phyloP scores from a whole-genome alignment of 495 filamentous ascomycete species.

The Aspergillus nanangensis region DNA sequence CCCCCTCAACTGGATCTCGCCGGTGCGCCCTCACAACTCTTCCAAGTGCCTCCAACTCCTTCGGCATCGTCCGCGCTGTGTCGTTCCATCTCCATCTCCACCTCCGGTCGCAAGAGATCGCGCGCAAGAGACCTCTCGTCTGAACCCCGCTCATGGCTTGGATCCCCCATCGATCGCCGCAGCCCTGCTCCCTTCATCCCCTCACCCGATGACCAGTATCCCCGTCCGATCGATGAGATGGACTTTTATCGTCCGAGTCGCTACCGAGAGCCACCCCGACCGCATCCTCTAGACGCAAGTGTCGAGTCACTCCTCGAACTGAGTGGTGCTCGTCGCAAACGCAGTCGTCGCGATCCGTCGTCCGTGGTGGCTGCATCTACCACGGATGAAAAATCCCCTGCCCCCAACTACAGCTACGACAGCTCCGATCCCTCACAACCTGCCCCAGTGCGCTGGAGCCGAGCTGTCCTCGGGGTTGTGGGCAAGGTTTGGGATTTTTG shows the following conservation, averaged over 20 bases:
- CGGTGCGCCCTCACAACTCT: constrained; percentile 55
- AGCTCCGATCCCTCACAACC: constrained; percentile 5
- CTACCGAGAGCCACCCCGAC: constrained; percentile 37
- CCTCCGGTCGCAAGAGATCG: constrained; percentile 34
- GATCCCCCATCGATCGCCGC: constrained; percentile 16
- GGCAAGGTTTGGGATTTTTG: constrained; percentile 84
- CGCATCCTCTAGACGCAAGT: constrained; percentile 28
- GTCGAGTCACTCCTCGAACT: constrained; percentile 22
- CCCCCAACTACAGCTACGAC: constrained; percentile 15
- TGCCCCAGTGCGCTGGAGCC: constrained; percentile 36
- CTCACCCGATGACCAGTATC: constrained; percentile 52
- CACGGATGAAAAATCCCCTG: constrained; percentile 18
- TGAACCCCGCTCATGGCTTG: constrained; percentile 23
- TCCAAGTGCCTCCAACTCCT: constrained; percentile 64
- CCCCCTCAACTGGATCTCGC: constrained; percentile 50
- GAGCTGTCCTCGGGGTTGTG: constrained; percentile 52
- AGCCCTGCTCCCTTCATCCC: constrained; percentile 44
- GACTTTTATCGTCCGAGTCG: constrained; percentile 40
- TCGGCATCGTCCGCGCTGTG: constrained; percentile 58
- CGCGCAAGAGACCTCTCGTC: constrained; percentile 23
- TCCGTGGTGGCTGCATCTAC: constrained; percentile 14
- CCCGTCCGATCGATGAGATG: constrained; percentile 30
- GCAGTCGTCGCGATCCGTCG: constrained; percentile 34
- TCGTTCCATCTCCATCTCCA: constrained; percentile 48
- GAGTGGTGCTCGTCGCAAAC: constrained; percentile 31